Conservation (phyloP, 176 grass and related monocot species). For the Triticum monococcum region DNA sequence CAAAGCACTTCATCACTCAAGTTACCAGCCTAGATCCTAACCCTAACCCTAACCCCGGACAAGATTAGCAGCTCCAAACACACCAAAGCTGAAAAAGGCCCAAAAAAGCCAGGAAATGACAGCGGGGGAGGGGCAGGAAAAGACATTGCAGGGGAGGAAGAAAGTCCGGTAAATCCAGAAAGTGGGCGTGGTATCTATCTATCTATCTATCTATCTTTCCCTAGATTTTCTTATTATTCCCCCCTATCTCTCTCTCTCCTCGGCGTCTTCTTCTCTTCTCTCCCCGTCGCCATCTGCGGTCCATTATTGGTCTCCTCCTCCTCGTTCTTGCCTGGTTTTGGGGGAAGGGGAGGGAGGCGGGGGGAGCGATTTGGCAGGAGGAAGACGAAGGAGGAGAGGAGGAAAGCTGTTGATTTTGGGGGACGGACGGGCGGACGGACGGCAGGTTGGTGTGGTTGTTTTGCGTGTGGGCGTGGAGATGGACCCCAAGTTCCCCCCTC, state of each 20-base stretch:
- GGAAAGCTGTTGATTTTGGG: neutral
- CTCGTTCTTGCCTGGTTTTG: constrained; percentile 18
- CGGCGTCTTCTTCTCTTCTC: neutral
- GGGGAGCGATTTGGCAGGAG: constrained; percentile 18
- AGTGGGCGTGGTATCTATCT: constrained; percentile 46
- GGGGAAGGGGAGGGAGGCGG: neutral
- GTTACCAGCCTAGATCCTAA: neutral
- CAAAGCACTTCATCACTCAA: neutral
- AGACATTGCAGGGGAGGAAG: neutral
- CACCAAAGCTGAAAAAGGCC: neutral
- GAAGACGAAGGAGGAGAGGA: neutral
- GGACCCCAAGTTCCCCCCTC: constrained; percentile 68
- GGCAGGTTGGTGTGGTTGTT: constrained; percentile 34
- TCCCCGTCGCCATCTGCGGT: constrained; percentile 1
- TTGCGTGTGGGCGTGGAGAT: constrained; percentile 35
- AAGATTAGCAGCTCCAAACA: neutral
- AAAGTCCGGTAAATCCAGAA: constrained; percentile 55
- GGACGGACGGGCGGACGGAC: neutral
- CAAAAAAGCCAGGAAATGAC: neutral
- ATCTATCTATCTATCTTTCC: constrained; percentile 15
- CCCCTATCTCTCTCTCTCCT: neutral
- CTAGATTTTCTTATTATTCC: constrained; percentile 57
- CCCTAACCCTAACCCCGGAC: neutral
- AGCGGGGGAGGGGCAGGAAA: neutral
- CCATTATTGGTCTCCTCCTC: constrained; percentile 13